phyloP scores from a whole-genome alignment of 2,329 filamentous ascomycete genomes.

The Plenodomus tracheiphilus region DNA sequence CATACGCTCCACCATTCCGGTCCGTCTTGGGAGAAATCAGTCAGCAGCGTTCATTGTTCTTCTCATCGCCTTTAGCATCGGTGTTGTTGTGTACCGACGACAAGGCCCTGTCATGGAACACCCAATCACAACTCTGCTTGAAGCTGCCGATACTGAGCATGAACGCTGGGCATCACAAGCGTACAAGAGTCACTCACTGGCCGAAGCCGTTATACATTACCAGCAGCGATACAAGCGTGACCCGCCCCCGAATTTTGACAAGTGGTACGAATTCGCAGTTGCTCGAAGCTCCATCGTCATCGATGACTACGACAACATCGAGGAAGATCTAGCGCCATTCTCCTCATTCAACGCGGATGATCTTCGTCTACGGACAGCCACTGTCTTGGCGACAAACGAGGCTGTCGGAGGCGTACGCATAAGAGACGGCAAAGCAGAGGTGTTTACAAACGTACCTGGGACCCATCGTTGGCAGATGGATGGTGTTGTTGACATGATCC shows the following conservation, averaged over 20 bases:
- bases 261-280: constrained; percentile 62
- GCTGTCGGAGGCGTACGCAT: constrained; percentile 61
- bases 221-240: constrained; percentile 55
- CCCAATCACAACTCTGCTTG: constrained; percentile 60
- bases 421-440: constrained; percentile 54
- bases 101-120: constrained; percentile 52
- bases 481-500: constrained; percentile 58
- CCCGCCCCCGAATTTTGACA: constrained; percentile 63
- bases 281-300: constrained; percentile 57
- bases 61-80: constrained; percentile 44
- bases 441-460: constrained; percentile 50
- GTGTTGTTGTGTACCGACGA: constrained; percentile 41
- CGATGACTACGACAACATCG: constrained; percentile 64
- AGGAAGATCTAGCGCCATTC: constrained; percentile 61
- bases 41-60: constrained; percentile 41
- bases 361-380: constrained; percentile 57
- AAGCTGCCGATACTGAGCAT: constrained; percentile 53
- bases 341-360: constrained; percentile 55
- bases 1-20: constrained; percentile 30
- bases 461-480: constrained; percentile 64
- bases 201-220: constrained; percentile 57
- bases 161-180: constrained; percentile 55
- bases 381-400: constrained; percentile 57
- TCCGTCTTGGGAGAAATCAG: constrained; percentile 39
- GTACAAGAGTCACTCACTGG: constrained; percentile 51